Base-by-base conservation (phyloP, 2,329 filamentous ascomycete genomes). In the Clonostachys byssicola region DNA sequence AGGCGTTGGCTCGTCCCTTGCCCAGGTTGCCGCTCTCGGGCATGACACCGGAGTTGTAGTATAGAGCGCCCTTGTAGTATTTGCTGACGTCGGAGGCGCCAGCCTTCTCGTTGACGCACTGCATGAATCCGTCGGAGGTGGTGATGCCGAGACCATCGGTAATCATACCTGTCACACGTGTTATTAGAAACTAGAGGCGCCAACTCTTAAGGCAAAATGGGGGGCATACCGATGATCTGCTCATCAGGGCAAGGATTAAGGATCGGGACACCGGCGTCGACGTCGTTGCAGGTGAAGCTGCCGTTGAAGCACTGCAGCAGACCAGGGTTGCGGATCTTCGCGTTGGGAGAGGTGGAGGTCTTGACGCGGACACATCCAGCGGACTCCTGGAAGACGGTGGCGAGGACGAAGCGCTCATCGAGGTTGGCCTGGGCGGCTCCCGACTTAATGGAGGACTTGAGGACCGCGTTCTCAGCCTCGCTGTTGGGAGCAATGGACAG, bases 31-130 rank as follows among this genome's bases (percentile, higher is more conserved):
- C 57, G 5, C 52, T 53, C 1, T 52, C 8, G 39, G 54, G 58
- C 18, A 70, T 54, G 1, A 57, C 59, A 35, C 68, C 68, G 0
- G 68, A 70, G 54, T 71, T 71, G 55, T 71, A 71, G 42, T 62
- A 56, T 17, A 67, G 56, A 8, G 68, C 66, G 18, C 62, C 67
- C 42, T 59, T 60, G 50, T 63, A 64, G 52, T 58, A 63, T 14
- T 44, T 53, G 20, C 54, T 53, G 20, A 54, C 60, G 12, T 59
- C 60, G 4, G 46, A 51, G 20, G 48, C 51, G 17, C 57, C 57
- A 17, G 57, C 49, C 47, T 60, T 43, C n/a, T 55, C 56, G 23
- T 30, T 30, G 35, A 67, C 54, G 48, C 61, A 60, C 44, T 61
- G 47, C 44, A 61, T 54, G 34, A 68, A 60, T 34, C 68, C 68